phyloP scores from a whole-genome alignment of 768 basidiomycete genomes.

The Candolleomyces eurysporus region DNA sequence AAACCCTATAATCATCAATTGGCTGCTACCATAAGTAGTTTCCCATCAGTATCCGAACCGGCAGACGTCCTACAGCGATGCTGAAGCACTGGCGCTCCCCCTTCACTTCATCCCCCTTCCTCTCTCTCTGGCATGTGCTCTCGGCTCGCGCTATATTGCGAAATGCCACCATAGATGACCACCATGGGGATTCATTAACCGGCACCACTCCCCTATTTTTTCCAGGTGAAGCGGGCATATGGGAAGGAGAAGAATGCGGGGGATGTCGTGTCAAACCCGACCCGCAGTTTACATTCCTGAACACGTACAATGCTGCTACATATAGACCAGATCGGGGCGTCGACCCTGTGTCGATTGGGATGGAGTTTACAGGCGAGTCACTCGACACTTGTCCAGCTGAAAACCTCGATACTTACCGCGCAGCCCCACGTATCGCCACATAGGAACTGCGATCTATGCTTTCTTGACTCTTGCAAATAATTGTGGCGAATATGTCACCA shows the following conservation, averaged over 20 bases:
- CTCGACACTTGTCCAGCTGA: conserved; percentile 3
- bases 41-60: too few relatives aligned
- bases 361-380: conserved; percentile 19
- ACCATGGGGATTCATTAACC: conserved; percentile 28
- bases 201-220: conserved; percentile 21
- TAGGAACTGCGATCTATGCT: conserved; percentile 37
- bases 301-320: conserved; percentile 32
- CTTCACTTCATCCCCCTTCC: too few relatives aligned
- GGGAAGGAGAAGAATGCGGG: conserved; percentile 22
- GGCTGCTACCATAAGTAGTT: too few relatives aligned
- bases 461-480: conserved; percentile 37
- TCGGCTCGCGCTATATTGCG: background rate
- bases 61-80: too few relatives aligned
- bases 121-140: too few relatives aligned
- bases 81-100: too few relatives aligned
- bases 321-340: conserved; percentile 3
- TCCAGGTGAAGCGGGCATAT: conserved; percentile 18
- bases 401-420: background rate
- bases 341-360: conserved; percentile 14
- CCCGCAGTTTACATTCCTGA: conserved; percentile 15
- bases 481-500: conserved; percentile 16
- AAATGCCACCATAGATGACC: conserved; percentile 35
- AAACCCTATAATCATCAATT: too few relatives aligned
- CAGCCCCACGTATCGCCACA: background rate
- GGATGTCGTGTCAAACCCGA: conserved; percentile 25